Evolutionary conservation across 2,329 filamentous ascomycete species (phyloP).

Genomic region (Cadophora luteo-olivacea): DNA sequence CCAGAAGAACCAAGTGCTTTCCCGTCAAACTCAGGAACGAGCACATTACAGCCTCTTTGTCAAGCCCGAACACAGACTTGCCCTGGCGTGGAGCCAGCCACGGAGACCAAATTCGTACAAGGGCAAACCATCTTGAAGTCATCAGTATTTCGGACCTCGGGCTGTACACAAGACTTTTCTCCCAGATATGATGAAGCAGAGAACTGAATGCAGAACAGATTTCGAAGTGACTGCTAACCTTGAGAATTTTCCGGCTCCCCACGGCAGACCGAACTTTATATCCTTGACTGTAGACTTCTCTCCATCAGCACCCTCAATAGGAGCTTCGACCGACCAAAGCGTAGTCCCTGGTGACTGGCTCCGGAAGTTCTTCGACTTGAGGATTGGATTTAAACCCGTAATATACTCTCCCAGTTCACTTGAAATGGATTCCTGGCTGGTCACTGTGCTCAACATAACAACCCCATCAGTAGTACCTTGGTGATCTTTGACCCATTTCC

Average conservation of each 20-base stretch:
- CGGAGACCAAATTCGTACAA: constrained; percentile 79
- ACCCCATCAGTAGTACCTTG: constrained; percentile 68
- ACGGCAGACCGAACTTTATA: constrained; percentile 44
- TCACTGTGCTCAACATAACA: constrained; percentile 57
- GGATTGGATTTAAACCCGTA: constrained; percentile 59
- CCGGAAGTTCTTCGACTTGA: constrained; percentile 58
- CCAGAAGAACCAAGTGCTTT: constrained; percentile 77
- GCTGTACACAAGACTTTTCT: neutral
- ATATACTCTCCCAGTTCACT: constrained; percentile 56
- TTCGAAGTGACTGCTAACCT: constrained; percentile 36
- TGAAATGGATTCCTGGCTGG: constrained; percentile 37
- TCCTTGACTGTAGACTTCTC: constrained; percentile 61
- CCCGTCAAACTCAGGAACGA: constrained; percentile 79
- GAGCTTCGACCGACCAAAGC: constrained; percentile 72
- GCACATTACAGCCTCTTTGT: constrained; percentile 79
- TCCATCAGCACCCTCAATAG: constrained; percentile 60
- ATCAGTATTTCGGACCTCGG: constrained; percentile 25
- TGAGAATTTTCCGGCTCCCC: constrained; percentile 43
- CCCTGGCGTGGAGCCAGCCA: constrained; percentile 94
- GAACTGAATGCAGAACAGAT: neutral
- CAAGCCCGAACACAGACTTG: constrained; percentile 66
- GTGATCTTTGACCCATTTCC: constrained; percentile 75
- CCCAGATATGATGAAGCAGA: neutral
- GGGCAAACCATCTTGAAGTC: constrained; percentile 72
- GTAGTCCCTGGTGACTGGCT: constrained; percentile 73